Conservation (phyloP, 176 grass and related monocot species). For the Musa troglodytarum region DNA sequence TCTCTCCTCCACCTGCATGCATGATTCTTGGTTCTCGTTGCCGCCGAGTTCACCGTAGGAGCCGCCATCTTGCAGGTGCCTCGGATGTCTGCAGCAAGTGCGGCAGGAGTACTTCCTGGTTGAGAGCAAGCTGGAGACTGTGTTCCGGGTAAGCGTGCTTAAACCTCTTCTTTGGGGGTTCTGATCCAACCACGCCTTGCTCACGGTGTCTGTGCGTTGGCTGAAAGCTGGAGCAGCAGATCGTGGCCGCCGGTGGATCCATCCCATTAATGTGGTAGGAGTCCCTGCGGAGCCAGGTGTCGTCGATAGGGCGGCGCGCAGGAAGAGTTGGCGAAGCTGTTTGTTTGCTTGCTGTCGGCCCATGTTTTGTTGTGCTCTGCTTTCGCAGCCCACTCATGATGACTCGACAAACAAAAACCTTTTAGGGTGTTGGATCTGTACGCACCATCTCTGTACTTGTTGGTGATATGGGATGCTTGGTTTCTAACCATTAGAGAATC, state of each 20-base stretch:
- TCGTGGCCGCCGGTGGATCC: slow-evolving; percentile 29
- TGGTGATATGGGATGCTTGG: neutral
- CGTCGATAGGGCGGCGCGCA: neutral
- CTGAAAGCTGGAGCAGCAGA: slow-evolving; percentile 35
- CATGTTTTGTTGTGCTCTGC: neutral
- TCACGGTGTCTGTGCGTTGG: slow-evolving; percentile 1
- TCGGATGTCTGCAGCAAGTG: slow-evolving; percentile 20
- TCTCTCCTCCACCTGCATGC: neutral
- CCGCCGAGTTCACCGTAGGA: too few species aligned
- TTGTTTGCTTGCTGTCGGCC: neutral
- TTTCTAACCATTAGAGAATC: too few species aligned
- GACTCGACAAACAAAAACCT: neutral
- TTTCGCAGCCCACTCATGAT: neutral
- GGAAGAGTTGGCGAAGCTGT: neutral
- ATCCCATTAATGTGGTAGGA: slow-evolving; percentile 29
- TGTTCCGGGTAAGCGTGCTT: slow-evolving; percentile 24
- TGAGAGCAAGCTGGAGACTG: slow-evolving; percentile 32
- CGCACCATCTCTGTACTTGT: neutral
- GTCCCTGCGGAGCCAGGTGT: neutral
- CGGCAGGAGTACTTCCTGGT: slow-evolving; percentile 24
- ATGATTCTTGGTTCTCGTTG: too few species aligned
- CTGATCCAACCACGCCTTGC: neutral
- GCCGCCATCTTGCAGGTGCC: slow-evolving; percentile 9
- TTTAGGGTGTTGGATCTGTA: neutral
- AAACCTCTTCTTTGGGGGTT: neutral